These are phyloP conservation scores for Nakazawaea wickerhamii DNA, from an alignment of 805 yeast species.

Conservation along the genomic window DNA sequence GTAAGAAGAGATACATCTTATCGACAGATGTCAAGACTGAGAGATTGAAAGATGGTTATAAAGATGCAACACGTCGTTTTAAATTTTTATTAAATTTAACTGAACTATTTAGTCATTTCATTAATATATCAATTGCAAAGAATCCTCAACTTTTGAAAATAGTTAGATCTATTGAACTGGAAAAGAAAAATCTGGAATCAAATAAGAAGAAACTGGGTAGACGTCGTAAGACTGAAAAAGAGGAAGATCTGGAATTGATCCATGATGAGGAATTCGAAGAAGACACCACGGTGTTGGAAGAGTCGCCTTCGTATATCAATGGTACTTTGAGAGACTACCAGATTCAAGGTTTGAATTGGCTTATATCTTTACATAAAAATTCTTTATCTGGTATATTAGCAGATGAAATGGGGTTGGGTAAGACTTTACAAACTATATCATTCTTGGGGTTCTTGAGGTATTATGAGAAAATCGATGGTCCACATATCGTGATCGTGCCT, in stretches of 20 bases:
- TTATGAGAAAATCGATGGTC: slow-evolving; percentile 75
- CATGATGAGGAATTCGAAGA: slow-evolving; percentile 71
- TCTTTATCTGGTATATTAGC: slow-evolving; percentile 89
- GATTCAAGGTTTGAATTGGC: slow-evolving; percentile 93
- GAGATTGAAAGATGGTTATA: slow-evolving; percentile 41
- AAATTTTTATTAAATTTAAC: slow-evolving; percentile 77
- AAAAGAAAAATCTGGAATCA: slow-evolving; percentile 21
- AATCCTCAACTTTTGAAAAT: slow-evolving; percentile 66
- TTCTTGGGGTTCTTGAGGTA: slow-evolving; percentile 81
- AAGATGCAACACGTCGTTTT: slow-evolving; percentile 74
- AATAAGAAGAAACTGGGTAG: slow-evolving; percentile 32
- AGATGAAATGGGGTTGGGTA: slow-evolving; percentile 98
- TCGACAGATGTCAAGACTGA: slow-evolving; percentile 54
- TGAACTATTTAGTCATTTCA: slow-evolving; percentile 82
- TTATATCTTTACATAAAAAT: slow-evolving; percentile 82
- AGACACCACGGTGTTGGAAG: slow-evolving; percentile 70
- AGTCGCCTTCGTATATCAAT: slow-evolving; percentile 71
- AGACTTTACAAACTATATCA: slow-evolving; percentile 90
- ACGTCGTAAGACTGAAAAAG: slow-evolving; percentile 86
- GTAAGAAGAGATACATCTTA: slow-evolving; percentile 45
- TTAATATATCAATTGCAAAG: slow-evolving; percentile 72
- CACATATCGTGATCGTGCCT: slow-evolving; percentile 88
- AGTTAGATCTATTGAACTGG: slow-evolving; percentile 51
- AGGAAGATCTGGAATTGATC: slow-evolving; percentile 89
- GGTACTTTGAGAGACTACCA: slow-evolving; percentile 89